Percentiles rank a stretch among this genome's conserved stretches.
Evolutionary conservation across 2,329 filamentous ascomycete genomes (phyloP).

Genomic region (Verticillium nonalfalfae): DNA sequence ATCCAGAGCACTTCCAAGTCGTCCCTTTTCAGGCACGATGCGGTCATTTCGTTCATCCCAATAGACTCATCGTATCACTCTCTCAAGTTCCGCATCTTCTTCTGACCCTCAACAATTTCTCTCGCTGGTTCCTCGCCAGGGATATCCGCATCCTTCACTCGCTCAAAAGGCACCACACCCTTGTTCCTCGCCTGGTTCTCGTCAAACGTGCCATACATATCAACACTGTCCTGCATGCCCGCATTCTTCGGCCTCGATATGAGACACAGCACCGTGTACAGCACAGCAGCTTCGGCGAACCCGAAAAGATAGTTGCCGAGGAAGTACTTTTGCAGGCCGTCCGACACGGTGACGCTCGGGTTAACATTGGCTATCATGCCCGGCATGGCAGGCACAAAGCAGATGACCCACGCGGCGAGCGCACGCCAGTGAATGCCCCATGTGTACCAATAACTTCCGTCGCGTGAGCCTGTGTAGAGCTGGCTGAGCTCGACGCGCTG

Average conservation of each 20-base stretch:
- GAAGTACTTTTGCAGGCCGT: slow-evolving; percentile 15
- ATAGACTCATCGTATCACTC: neutral
- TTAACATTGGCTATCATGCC: slow-evolving; percentile 17
- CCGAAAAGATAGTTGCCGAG: slow-evolving; percentile 12
- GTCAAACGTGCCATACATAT: slow-evolving; percentile 11
- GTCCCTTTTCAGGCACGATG: too few species aligned
- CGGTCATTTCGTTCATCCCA: too few species aligned
- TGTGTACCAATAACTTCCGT: slow-evolving; percentile 29
- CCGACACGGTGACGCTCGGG: slow-evolving; percentile 6
- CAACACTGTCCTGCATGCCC: slow-evolving; percentile 7
- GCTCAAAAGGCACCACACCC: slow-evolving; percentile 9
- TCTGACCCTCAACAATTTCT: neutral
- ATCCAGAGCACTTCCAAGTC: too few species aligned
- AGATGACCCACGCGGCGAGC: slow-evolving; percentile 16
- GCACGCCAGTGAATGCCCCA: slow-evolving; percentile 16
- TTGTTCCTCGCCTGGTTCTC: slow-evolving; percentile 7
- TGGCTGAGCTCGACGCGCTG: slow-evolving; percentile 28
- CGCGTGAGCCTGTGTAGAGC: slow-evolving; percentile 22
- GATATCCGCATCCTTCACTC: neutral
- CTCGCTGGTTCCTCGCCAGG: neutral
- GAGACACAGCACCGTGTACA: slow-evolving; percentile 8
- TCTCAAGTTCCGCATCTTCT: neutral
- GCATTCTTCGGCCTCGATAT: slow-evolving; percentile 7
- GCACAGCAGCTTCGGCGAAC: slow-evolving; percentile 6
- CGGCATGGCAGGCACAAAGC: slow-evolving; percentile 20